A percentile compares a stretch with the other conserved stretches of the same genome.
These are phyloP conservation scores for Penicillium sp. DNA, from an alignment of 2,329 filamentous ascomycete genomes.

Conservation along the genomic window DNA sequence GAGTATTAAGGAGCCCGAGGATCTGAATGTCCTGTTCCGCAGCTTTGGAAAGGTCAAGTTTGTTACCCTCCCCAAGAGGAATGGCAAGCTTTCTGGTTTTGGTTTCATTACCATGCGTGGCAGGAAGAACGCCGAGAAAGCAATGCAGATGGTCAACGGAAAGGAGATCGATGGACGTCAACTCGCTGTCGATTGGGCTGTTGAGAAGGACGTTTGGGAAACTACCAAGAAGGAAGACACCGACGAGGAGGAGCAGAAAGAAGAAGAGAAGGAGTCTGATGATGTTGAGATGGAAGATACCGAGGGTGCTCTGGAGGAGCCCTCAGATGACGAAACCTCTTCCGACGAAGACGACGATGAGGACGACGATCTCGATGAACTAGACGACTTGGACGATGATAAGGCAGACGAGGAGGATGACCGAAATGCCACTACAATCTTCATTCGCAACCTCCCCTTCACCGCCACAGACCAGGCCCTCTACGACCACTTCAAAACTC, in stretches of 20 bases:
- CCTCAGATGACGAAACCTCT: constrained; percentile 38
- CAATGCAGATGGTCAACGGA: constrained; percentile 80
- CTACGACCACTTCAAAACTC: constrained; percentile 73
- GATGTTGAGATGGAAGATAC: constrained; percentile 60
- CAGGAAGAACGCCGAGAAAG: constrained; percentile 86
- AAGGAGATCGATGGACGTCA: constrained; percentile 84
- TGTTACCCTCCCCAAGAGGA: constrained; percentile 77
- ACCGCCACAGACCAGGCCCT: constrained; percentile 79
- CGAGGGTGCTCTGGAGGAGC: constrained; percentile 49
- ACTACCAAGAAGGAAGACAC: constrained; percentile 55
- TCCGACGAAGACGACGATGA: constrained; percentile 42
- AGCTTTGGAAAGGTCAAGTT: constrained; percentile 91
- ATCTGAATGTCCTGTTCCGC: constrained; percentile 75
- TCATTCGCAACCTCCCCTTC: constrained; percentile 93
- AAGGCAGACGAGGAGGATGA: constrained; percentile 51
- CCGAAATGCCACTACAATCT: constrained; percentile 72
- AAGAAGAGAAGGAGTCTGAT: constrained; percentile 24
- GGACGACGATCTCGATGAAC: constrained; percentile 46
- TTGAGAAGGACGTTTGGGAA: constrained; percentile 86
- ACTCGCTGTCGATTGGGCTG: constrained; percentile 93
- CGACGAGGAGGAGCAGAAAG: constrained; percentile 19
- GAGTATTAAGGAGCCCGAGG: constrained; percentile 85
- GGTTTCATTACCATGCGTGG: constrained; percentile 89
- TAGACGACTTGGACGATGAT: constrained; percentile 44
- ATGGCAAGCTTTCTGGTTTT: constrained; percentile 74